A percentile compares a stretch with the other conserved stretches of the same genome.
phyloP scores from a whole-genome alignment of 495 filamentous ascomycete species.

The Rhypophila decipiens region DNA sequence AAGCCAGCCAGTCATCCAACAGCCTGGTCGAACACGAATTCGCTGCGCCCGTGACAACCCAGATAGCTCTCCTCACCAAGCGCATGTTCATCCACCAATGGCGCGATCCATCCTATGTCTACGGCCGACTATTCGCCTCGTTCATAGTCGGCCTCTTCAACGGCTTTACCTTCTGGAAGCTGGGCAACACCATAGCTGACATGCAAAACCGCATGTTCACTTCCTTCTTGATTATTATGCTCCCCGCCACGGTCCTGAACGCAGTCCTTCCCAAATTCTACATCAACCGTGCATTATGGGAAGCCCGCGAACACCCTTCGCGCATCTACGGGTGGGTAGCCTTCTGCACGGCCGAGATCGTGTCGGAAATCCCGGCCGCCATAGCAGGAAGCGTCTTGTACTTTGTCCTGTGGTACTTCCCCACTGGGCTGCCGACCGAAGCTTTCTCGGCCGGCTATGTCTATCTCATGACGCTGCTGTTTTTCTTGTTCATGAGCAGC shows the following conservation, averaged over 20 bases:
- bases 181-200: slow-evolving; percentile 59
- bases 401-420: slow-evolving; percentile 74
- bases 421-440: slow-evolving; percentile 62
- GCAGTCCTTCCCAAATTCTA: slow-evolving; percentile 81
- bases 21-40: slow-evolving; percentile 22
- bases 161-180: slow-evolving; percentile 80
- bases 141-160: slow-evolving; percentile 60
- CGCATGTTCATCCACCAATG: slow-evolving; percentile 75
- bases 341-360: slow-evolving; percentile 68
- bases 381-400: slow-evolving; percentile 61
- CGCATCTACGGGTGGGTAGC: slow-evolving; percentile 80
- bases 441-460: slow-evolving; percentile 66
- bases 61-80: slow-evolving; percentile 43
- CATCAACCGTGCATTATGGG: slow-evolving; percentile 67
- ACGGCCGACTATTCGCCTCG: slow-evolving; percentile 54
- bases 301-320: slow-evolving; percentile 67
- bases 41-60: slow-evolving; percentile 29
- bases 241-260: slow-evolving; percentile 66
- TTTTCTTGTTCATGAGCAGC: slow-evolving; percentile 69
- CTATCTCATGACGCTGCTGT: slow-evolving; percentile 76
- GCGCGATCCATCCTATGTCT: slow-evolving; percentile 71
- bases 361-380: slow-evolving; percentile 70
- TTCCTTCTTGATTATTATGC: slow-evolving; percentile 64
- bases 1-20: not conserved
- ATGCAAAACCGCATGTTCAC: slow-evolving; percentile 83